Conservation (phyloP, 495 filamentous ascomycete genomes). For the Neurospora sp. region DNA sequence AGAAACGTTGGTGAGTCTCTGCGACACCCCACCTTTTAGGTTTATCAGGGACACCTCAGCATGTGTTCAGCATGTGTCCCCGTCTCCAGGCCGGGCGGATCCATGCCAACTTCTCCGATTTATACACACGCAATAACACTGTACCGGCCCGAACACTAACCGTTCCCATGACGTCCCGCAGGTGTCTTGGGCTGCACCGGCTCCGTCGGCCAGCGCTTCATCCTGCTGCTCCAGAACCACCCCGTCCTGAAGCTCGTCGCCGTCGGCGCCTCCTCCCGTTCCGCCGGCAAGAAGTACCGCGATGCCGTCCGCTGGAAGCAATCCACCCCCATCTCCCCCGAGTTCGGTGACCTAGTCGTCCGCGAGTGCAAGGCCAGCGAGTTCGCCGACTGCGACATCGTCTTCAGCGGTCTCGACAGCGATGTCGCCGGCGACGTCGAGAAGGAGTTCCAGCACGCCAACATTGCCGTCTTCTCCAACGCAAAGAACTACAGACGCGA, state of each 20-base stretch:
- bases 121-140: slow-evolving; percentile 1
- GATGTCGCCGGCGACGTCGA: slow-evolving; percentile 77
- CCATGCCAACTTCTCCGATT: not conserved
- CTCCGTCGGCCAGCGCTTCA: slow-evolving; percentile 79
- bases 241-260: slow-evolving; percentile 66
- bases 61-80: not conserved
- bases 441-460: slow-evolving; percentile 66
- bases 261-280: slow-evolving; percentile 68
- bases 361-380: slow-evolving; percentile 64
- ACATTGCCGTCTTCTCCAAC: slow-evolving; percentile 77
- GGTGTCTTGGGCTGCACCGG: slow-evolving; percentile 66
- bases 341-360: slow-evolving; percentile 57
- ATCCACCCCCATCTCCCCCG: slow-evolving; percentile 56
- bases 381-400: slow-evolving; percentile 76
- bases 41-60: not conserved
- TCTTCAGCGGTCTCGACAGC: slow-evolving; percentile 80
- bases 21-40: not conserved
- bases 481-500: slow-evolving; percentile 83
- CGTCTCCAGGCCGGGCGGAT: not conserved
- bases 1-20: slow-evolving; percentile 42
- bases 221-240: slow-evolving; percentile 70
- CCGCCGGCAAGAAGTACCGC: slow-evolving; percentile 72
- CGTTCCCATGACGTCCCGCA: slow-evolving; percentile 11
- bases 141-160: not conserved
- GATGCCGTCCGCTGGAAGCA: slow-evolving; percentile 84